Evolutionary conservation across 768 basidiomycete genomes (phyloP), one percentile per base, ranked within the genome.

Genomic region (Rubroboletus satanas): DNA sequence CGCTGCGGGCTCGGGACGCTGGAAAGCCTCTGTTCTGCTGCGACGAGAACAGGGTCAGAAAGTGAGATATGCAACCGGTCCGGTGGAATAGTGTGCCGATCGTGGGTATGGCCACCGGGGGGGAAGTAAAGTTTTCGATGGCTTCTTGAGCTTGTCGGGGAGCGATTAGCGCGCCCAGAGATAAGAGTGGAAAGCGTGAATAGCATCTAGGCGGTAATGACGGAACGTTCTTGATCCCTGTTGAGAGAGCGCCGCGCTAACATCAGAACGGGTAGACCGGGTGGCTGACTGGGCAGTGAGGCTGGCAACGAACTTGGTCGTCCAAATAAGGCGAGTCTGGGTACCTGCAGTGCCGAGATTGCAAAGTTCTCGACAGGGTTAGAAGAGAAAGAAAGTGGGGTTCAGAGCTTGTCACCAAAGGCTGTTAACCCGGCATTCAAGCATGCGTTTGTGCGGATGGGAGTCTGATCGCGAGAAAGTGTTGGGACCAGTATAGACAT

Each of bases 41-140:
- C 58, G 49, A 59, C 52, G 50, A 67, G 60, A 33, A 64, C 58
- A 35, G 67, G 59, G 18, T 61, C 67, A 26, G 67, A 54, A 15
- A 66, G 31, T 5, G 66, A 69, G 28, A 61, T 52, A 8, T 53
- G 59, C 14, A 69, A n/a, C 43, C 54, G 59, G 43, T 59, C 47
- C 14, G 54, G 49, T 37, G 55, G 55, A 18, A 62, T 57, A 3
- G 33, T 31, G 42, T 49, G 57, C 26, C 36, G 50, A 21, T 60
- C 57, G 45, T 61, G 46, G 8, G 50, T 51, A 17, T 54, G 60
- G 15, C 58, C 48, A 31, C 54, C 56, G 2, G 58, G 64, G 4
- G 53, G 28, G 15, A 55, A 66, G 37, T 54, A 63, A 10, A 62
- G 50, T 9, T 45, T 41, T 11, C 9, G 49, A 23, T 31, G 49